Percentiles rank a stretch among this genome's conserved stretches.
These are phyloP conservation scores for Saccharomycopsis sp. DNA, from an alignment of 805 yeast genomes.

Conservation along the genomic window DNA sequence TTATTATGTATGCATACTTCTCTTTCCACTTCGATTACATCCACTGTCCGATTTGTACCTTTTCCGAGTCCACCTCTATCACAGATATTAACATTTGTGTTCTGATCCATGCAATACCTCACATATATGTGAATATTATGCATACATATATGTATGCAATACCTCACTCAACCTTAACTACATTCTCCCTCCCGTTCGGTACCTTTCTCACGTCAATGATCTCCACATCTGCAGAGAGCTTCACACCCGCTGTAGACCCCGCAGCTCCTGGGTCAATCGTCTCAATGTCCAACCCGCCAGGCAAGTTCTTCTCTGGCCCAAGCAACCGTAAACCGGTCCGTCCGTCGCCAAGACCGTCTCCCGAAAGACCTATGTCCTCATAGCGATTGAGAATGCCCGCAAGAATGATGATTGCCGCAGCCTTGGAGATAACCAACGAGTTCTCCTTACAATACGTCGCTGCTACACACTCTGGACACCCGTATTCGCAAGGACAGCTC, in stretches of 20 bases:
- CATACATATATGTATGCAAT: too few relatives aligned
- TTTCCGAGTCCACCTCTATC: too few relatives aligned
- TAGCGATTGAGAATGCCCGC: slow-evolving; percentile 47
- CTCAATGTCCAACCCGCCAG: slow-evolving; percentile 38
- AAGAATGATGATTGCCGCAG: slow-evolving; percentile 70
- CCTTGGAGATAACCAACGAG: slow-evolving; percentile 77
- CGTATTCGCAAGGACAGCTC: slow-evolving; percentile 64
- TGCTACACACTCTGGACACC: slow-evolving; percentile 78
- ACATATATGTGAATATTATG: too few relatives aligned
- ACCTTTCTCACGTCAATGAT: slow-evolving; percentile 36
- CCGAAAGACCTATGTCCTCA: slow-evolving; percentile 35
- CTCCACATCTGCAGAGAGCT: slow-evolving; percentile 55
- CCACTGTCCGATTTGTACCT: too few relatives aligned
- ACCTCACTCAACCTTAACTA: not conserved
- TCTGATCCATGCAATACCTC: too few relatives aligned
- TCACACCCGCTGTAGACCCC: slow-evolving; percentile 35
- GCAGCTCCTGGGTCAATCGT: slow-evolving; percentile 51
- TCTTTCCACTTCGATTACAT: too few relatives aligned
- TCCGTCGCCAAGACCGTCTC: slow-evolving; percentile 7
- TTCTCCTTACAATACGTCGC: slow-evolving; percentile 75
- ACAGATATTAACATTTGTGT: too few relatives aligned
- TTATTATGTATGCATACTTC: too few relatives aligned
- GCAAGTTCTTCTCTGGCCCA: slow-evolving; percentile 18
- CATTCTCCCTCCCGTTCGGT: slow-evolving; percentile 15
- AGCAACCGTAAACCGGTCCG: not conserved